Evolutionary conservation across 495 filamentous ascomycete genomes (phyloP).

Genomic region (Lasiosphaeria ovina): DNA sequence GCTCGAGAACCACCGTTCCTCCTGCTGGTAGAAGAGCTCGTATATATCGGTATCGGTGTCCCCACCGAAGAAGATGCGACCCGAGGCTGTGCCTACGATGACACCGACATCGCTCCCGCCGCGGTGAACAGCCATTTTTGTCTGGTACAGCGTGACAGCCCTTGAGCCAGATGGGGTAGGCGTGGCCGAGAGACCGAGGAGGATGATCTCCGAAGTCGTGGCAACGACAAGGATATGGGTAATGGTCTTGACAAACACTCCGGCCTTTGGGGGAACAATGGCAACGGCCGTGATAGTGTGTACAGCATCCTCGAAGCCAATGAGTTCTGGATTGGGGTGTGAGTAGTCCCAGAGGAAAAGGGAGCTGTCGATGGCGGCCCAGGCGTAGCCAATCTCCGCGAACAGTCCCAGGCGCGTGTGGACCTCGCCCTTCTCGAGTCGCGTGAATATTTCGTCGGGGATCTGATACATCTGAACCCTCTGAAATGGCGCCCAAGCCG

Average conservation of each 20-base stretch:
- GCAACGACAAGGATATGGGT: conserved; percentile 85
- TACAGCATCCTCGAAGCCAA: conserved; percentile 85
- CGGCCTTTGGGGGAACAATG: conserved; percentile 71
- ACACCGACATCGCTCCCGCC: conserved; percentile 66
- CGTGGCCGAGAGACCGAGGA: conserved; percentile 73
- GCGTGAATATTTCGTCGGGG: conserved; percentile 83
- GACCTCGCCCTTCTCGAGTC: conserved; percentile 80
- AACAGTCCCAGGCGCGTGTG: conserved; percentile 90
- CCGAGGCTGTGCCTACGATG: conserved; percentile 75
- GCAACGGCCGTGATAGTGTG: conserved; percentile 84
- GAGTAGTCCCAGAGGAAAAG: conserved; percentile 98
- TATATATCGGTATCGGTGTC: conserved; percentile 78
- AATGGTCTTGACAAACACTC: conserved; percentile 81
- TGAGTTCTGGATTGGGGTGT: conserved; percentile 77
- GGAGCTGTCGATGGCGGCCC: conserved; percentile 92
- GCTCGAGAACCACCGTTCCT: conserved; percentile 92
- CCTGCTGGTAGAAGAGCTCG: conserved; percentile 92
- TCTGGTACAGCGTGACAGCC: conserved; percentile 75
- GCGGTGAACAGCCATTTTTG: conserved; percentile 71
- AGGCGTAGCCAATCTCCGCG: conserved; percentile 88
- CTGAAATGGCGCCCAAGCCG: conserved; percentile 87
- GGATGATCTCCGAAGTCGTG: conserved; percentile 75
- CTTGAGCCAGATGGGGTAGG: conserved; percentile 59
- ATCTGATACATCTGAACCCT: conserved; percentile 77
- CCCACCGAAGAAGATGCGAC: conserved; percentile 91